Conservation (phyloP, 495 filamentous ascomycete genomes). For the Penicillium canescens region DNA sequence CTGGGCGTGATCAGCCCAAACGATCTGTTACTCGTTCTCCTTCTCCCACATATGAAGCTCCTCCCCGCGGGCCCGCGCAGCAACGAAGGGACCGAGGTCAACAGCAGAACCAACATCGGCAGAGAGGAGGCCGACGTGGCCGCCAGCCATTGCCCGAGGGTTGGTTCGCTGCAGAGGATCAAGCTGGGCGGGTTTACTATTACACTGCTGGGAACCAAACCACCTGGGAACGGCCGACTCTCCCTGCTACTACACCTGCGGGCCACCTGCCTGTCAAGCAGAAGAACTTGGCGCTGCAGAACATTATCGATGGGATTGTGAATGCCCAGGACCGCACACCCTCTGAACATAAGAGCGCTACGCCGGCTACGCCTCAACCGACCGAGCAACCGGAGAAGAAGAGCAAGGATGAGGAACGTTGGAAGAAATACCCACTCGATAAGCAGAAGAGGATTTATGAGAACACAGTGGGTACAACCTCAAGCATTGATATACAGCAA, state of each 20-base stretch:
- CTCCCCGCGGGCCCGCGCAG: constrained; percentile 50
- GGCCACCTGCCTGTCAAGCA: constrained; percentile 54
- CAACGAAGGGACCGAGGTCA: constrained; percentile 61
- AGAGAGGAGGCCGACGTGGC: constrained; percentile 36
- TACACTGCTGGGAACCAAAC: constrained; percentile 72
- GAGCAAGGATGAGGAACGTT: constrained; percentile 65
- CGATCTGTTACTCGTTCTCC: constrained; percentile 53
- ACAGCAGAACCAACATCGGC: constrained; percentile 57
- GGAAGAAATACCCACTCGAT: constrained; percentile 74
- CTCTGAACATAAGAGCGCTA: constrained; percentile 53
- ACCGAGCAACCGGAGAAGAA: constrained; percentile 63
- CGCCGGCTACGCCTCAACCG: constrained; percentile 50
- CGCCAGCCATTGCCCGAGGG: constrained; percentile 68
- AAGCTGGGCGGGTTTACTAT: constrained; percentile 70
- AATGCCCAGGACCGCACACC: constrained; percentile 67
- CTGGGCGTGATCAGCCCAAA: constrained; percentile 60
- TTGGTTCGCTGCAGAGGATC: constrained; percentile 74
- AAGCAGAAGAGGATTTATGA: constrained; percentile 94
- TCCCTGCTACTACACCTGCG: constrained; percentile 58
- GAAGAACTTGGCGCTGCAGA: constrained; percentile 69
- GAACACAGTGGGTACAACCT: constrained; percentile 66
- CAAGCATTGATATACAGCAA: not conserved
- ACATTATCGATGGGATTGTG: constrained; percentile 83
- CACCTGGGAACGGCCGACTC: constrained; percentile 77
- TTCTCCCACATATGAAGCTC: constrained; percentile 51